Conservation (phyloP, 495 filamentous ascomycete species). For the Xylaria bambusicola region DNA sequence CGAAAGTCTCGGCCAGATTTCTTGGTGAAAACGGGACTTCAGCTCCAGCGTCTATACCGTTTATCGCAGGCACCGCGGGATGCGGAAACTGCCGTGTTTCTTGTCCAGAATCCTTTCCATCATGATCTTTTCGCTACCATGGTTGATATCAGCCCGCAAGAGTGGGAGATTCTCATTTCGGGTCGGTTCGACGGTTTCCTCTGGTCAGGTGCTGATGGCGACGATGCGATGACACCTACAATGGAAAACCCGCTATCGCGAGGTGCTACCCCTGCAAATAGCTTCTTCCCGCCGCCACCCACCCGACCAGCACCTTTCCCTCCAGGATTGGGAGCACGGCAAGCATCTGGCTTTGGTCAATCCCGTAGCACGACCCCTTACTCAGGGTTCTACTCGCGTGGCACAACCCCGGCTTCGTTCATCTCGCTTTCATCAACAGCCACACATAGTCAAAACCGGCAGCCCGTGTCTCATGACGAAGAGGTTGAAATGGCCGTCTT, state of each 20-base stretch:
- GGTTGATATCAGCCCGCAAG: conserved; percentile 77
- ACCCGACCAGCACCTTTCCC: conserved; percentile 34
- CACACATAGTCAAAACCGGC: conserved; percentile 38
- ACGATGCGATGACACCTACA: conserved; percentile 39
- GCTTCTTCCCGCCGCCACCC: conserved; percentile 42
- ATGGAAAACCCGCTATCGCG: conserved; percentile 53
- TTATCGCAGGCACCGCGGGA: conserved; percentile 71
- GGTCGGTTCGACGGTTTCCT: conserved; percentile 97
- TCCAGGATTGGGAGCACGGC: conserved; percentile 28
- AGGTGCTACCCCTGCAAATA: conserved; percentile 54
- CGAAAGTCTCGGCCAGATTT: conserved; percentile 64
- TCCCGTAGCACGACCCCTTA: conserved; percentile 42
- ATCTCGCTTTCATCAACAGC: conserved; percentile 44
- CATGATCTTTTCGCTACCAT: conserved; percentile 89
- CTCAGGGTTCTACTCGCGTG: conserved; percentile 36
- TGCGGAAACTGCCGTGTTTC: conserved; percentile 82
- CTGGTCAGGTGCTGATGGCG: conserved; percentile 84
- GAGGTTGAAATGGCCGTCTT: conserved; percentile 89
- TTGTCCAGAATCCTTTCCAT: conserved; percentile 77
- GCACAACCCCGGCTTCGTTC: conserved; percentile 44
- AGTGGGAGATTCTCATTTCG: conserved; percentile 96
- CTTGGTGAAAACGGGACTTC: conserved; percentile 68
- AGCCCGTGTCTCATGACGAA: conserved; percentile 80
- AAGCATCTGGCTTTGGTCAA: conserved; percentile 28
- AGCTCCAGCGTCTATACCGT: conserved; percentile 84